Evolutionary conservation across 345 rosid genomes (phyloP).

Genomic region (Viola odorata): DNA sequence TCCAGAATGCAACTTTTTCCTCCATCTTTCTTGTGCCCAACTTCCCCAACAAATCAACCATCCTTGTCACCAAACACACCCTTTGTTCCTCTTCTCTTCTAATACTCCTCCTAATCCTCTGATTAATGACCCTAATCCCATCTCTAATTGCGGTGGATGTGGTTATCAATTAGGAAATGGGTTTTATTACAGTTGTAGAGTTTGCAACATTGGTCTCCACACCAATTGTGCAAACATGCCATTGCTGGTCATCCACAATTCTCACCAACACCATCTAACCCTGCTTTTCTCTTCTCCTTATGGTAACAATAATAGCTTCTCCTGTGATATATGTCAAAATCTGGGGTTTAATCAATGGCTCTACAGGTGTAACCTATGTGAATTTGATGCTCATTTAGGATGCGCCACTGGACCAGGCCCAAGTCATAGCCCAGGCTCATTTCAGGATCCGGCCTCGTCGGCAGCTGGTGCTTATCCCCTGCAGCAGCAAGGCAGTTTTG

Average conservation of each 20-base stretch:
- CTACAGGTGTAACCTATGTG: slow-evolving; percentile 37
- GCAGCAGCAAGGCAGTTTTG: not conserved
- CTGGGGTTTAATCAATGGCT: slow-evolving; percentile 38
- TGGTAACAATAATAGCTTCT: slow-evolving; percentile 20
- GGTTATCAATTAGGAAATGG: slow-evolving; percentile 32
- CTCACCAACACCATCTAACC: slow-evolving; percentile 40
- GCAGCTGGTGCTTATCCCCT: not conserved
- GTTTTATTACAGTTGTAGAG: slow-evolving; percentile 39
- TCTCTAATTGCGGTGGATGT: slow-evolving; percentile 34
- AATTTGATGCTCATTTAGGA: slow-evolving; percentile 39
- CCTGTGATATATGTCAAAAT: slow-evolving; percentile 30
- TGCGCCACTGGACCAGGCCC: slow-evolving; percentile 25
- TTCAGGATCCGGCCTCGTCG: slow-evolving; percentile 9
- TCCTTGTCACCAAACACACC: slow-evolving; percentile 35
- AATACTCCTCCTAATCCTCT: slow-evolving; percentile 29
- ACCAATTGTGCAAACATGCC: slow-evolving; percentile 41
- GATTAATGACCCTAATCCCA: slow-evolving; percentile 19
- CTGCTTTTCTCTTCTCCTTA: slow-evolving; percentile 34
- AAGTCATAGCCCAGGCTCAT: not conserved
- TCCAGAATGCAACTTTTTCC: slow-evolving; percentile 25
- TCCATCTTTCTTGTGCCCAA: slow-evolving; percentile 36
- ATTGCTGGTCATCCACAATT: slow-evolving; percentile 23
- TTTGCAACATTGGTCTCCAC: slow-evolving; percentile 41
- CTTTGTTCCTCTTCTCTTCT: slow-evolving; percentile 26
- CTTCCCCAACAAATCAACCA: slow-evolving; percentile 37